Evolutionary conservation across 371 early-diverging fungal species (phyloP), one percentile per base, ranked within the genome.

Genomic region (Haplosporangium sp.): DNA sequence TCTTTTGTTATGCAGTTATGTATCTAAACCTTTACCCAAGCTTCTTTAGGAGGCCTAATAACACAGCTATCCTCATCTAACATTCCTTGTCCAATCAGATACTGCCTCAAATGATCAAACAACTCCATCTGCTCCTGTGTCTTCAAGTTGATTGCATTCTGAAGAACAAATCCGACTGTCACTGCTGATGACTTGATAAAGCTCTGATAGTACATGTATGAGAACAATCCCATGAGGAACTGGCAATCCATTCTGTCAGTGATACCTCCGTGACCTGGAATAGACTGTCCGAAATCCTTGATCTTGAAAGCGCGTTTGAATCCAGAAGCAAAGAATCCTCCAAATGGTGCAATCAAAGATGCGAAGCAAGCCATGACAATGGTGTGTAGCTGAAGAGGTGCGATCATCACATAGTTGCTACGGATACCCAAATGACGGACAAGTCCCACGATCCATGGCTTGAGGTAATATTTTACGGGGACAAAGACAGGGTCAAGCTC

Each of bases 211-310:
- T 99, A 99, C 84, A 98, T 91, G 83, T 94, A 92, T 37, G 96
- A 92, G 86, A 99, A 99, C 34, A 96, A 83, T 0, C 95, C 98
- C 99, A 99, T 99, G 60, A 99, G 83, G 76, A 99, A 95, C 88
- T 99, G 99, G 83, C 96, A 95, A 72, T 98, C 99, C 91, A 99
- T 96, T 45, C 99, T 92, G 85, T 99, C 99, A 0, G 99, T 97
- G 63, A 99, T 86, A 15, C 99, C 99, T 67, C 99, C 99, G 75
- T 99, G 98, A 35, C 98, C 99, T 6, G 99, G 99, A 76, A 99
- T 99, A 52, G 93, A 92, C 69, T 96, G 91, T 17, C 98, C 97
- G 84, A 99, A 99, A 84, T 99, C 99, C 79, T 99, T 99, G 82
- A 99, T 93, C 67, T 98, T 96, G 87, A 98, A 99, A 0, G 98